Percentiles rank a stretch among this genome's conserved stretches.
Conservation (phyloP, 164 flowering plant species). For the Protea cynaroides region DNA sequence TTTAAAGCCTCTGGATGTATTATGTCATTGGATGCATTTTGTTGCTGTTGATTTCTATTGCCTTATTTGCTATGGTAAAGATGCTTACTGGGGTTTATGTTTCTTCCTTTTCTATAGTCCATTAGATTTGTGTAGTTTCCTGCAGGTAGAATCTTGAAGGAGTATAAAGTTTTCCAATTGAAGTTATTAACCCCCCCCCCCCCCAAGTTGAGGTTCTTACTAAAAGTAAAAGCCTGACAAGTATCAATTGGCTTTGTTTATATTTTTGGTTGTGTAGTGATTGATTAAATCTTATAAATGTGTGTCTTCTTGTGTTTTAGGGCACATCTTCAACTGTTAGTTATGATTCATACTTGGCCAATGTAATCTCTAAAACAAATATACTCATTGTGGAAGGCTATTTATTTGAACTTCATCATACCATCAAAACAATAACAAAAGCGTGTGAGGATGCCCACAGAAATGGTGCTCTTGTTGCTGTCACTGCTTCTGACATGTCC, state of each 20-base stretch:
- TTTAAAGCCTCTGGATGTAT: too few relatives aligned
- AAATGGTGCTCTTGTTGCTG: constrained; percentile 76
- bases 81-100: too few relatives aligned
- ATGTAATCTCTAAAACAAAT: constrained; percentile 58
- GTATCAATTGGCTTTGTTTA: neutral
- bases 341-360: constrained; percentile 63
- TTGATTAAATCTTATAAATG: neutral
- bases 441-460: constrained; percentile 84
- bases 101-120: too few relatives aligned
- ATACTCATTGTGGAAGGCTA: constrained; percentile 94
- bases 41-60: neutral
- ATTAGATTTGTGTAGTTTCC: too few relatives aligned
- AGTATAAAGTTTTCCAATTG: neutral
- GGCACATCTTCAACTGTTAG: constrained; percentile 76
- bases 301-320: constrained; percentile 30
- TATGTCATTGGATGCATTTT: too few relatives aligned
- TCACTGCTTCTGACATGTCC: constrained; percentile 90
- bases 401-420: constrained; percentile 84
- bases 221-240: neutral
- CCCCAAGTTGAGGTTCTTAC: neutral
- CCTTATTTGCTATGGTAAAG: neutral
- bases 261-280: neutral
- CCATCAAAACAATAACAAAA: constrained; percentile 61
- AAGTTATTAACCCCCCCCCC: too few relatives aligned
- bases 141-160: neutral